A percentile compares a stretch with the other conserved stretches of the same genome.
Evolutionary conservation across 208 protist genomes (phyloP).

Genomic region (Blastocrithidia nonstop): DNA sequence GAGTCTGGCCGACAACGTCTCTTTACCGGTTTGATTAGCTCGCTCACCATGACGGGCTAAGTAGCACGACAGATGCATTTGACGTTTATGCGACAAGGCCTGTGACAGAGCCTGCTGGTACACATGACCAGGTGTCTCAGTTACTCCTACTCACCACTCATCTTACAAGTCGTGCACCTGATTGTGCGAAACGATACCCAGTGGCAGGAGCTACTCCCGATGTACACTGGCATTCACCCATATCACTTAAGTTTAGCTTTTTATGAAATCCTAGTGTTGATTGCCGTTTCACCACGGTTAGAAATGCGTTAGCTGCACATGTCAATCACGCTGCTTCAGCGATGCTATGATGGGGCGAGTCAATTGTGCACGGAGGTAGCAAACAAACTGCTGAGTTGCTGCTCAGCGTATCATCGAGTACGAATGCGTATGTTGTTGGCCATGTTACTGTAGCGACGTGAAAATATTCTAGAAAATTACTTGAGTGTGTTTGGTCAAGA

Average conservation of each 20-base stretch:
- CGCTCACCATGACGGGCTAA: constrained; percentile 15
- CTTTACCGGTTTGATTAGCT: constrained; percentile 36
- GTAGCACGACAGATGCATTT: constrained; percentile 20
- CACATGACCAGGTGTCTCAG: constrained; percentile 35
- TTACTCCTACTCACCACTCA: constrained; percentile 27
- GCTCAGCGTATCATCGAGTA: constrained; percentile 79
- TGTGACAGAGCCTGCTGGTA: constrained; percentile 44
- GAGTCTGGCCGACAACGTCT: constrained; percentile 15
- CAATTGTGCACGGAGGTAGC: constrained; percentile 23
- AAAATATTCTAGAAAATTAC: background rate
- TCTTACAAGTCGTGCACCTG: constrained; percentile 37
- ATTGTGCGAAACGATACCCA: constrained; percentile 20
- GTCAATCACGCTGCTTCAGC: constrained; percentile 32
- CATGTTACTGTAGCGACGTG: background rate
- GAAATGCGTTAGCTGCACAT: constrained; percentile 22
- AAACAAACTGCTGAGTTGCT: constrained; percentile 43
- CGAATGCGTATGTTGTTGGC: constrained; percentile 31
- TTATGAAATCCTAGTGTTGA: constrained; percentile 40
- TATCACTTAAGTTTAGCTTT: constrained; percentile 22
- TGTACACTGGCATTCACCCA: constrained; percentile 13
- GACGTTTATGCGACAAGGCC: constrained; percentile 21
- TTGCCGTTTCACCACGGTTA: constrained; percentile 28
- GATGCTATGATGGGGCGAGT: constrained; percentile 23
- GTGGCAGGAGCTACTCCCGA: constrained; percentile 5
- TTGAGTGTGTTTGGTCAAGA: background rate